Evolutionary conservation across 2,329 filamentous ascomycete species (phyloP).

Genomic region (Cladosporium sp.): DNA sequence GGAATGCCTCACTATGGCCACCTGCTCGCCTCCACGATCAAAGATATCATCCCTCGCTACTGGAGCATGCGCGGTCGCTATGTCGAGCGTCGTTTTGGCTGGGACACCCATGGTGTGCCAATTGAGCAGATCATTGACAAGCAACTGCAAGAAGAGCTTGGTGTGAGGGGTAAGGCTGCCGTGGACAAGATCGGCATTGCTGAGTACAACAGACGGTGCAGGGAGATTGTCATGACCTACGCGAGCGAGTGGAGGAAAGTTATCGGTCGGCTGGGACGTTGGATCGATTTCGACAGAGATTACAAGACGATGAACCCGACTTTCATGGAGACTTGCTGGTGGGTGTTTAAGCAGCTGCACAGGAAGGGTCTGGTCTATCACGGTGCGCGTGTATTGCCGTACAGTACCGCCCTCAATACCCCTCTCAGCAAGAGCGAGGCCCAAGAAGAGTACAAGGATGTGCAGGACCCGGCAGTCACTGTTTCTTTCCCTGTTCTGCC

Average conservation of each 20-base stretch:
- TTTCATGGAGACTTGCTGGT: slow-evolving; percentile 96
- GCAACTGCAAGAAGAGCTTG: slow-evolving; percentile 56
- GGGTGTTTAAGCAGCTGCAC: slow-evolving; percentile 90
- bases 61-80: slow-evolving; percentile 97
- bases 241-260: slow-evolving; percentile 80
- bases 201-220: slow-evolving; percentile 87
- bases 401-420: slow-evolving; percentile 83
- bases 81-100: slow-evolving; percentile 87
- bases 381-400: slow-evolving; percentile 89
- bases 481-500: slow-evolving; percentile 73
- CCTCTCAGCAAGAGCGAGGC: slow-evolving; percentile 91
- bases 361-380: slow-evolving; percentile 87
- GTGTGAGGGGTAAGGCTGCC: slow-evolving; percentile 79
- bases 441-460: slow-evolving; percentile 89
- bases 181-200: slow-evolving; percentile 80
- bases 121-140: slow-evolving; percentile 98
- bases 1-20: slow-evolving; percentile 66
- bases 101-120: slow-evolving; percentile 91
- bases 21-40: slow-evolving; percentile 85
- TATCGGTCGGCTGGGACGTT: slow-evolving; percentile 81
- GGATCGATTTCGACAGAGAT: slow-evolving; percentile 97
- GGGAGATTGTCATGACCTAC: slow-evolving; percentile 88
- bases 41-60: slow-evolving; percentile 93
- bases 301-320: slow-evolving; percentile 96
- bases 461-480: slow-evolving; percentile 83